These are phyloP conservation scores for Colletotrichum abscissum DNA, from an alignment of 2,329 filamentous ascomycete species.

Conservation along the genomic window DNA sequence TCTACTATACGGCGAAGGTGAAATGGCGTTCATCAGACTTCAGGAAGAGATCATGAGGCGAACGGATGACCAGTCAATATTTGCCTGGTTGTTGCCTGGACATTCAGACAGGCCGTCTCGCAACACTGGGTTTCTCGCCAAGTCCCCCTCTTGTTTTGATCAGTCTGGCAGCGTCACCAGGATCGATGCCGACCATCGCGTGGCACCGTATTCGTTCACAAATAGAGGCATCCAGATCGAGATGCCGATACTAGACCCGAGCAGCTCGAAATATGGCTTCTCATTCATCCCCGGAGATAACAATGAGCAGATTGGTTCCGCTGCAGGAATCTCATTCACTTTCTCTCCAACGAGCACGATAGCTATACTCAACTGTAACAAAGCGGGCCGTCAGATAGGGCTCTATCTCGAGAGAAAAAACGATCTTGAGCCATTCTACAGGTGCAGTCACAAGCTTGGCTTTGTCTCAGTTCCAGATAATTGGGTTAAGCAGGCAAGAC, in stretches of 20 bases:
- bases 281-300: neutral
- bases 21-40: neutral
- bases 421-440: neutral
- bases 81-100: neutral
- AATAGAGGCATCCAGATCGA: neutral
- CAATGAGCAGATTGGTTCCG: neutral
- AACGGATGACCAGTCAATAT: neutral
- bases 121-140: neutral
- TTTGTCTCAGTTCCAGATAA: neutral
- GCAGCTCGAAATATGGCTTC: neutral
- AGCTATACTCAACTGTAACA: neutral
- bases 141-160: neutral
- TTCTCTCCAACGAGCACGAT: neutral
- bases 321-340: neutral
- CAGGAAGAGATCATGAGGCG: neutral
- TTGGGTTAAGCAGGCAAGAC: neutral
- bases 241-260: neutral
- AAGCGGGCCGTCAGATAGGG: neutral
- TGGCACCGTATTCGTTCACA: neutral
- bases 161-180: neutral
- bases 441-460: neutral
- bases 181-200: neutral
- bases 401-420: neutral
- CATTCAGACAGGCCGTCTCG: neutral
- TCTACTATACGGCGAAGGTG: neutral